These are phyloP conservation scores for Phytopythium oedochilum DNA, from an alignment of 352 stramenopile genomes.

Conservation along the genomic window DNA sequence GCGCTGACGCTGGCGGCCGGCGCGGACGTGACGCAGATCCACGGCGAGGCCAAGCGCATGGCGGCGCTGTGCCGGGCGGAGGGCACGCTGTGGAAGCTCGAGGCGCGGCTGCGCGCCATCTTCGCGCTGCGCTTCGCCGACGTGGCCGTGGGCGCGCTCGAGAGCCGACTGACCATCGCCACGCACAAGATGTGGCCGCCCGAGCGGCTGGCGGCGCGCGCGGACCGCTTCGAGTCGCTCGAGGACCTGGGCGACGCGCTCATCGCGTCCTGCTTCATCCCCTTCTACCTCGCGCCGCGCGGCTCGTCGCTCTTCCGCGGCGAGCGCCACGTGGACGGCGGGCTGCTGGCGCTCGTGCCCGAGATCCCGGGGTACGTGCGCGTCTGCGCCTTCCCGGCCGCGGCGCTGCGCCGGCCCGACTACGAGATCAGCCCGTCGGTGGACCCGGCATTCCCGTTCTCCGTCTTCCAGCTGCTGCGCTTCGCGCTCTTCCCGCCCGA, in stretches of 20 bases:
- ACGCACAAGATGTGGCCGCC: slow-evolving; percentile 77
- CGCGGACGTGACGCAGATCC: slow-evolving; percentile 44
- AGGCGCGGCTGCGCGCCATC: slow-evolving; percentile 46
- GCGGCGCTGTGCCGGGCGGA: slow-evolving; percentile 37
- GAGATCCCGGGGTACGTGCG: slow-evolving; percentile 61
- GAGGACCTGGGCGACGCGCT: slow-evolving; percentile 59
- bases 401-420: slow-evolving; percentile 44
- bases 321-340: slow-evolving; percentile 67
- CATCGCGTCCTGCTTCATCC: slow-evolving; percentile 75
- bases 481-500: slow-evolving; percentile 60
- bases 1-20: slow-evolving; percentile 57
- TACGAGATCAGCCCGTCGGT: slow-evolving; percentile 79
- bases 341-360: slow-evolving; percentile 61
- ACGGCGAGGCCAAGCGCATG: slow-evolving; percentile 56
- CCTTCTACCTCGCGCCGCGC: slow-evolving; percentile 61
- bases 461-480: slow-evolving; percentile 44
- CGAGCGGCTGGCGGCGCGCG: slow-evolving; percentile 36
- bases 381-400: slow-evolving; percentile 62
- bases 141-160: slow-evolving; percentile 31
- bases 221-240: slow-evolving; percentile 47
- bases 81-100: slow-evolving; percentile 65
- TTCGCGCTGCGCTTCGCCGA: slow-evolving; percentile 51
- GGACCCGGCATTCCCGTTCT: slow-evolving; percentile 51
- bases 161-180: slow-evolving; percentile 53
- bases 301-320: slow-evolving; percentile 49